Evolutionary conservation across 192 early-diverging fungal species (phyloP), one percentile per base, ranked within the genome.

Genomic region (Entophlyctis luteolus): DNA sequence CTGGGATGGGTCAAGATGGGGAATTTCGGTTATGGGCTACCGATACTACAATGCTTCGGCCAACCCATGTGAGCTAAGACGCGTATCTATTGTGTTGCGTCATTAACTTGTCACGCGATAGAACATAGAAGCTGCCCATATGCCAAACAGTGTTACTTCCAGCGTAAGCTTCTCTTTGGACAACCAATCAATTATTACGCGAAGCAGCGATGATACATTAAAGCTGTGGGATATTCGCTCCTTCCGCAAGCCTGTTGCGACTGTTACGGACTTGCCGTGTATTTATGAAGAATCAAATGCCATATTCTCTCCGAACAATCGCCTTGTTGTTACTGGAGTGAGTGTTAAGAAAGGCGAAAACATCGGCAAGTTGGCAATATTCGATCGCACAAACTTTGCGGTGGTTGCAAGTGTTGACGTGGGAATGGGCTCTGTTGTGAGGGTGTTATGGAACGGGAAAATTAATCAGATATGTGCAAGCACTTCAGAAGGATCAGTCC

Each of bases 151-250:
- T 0, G 86, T 89, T 20, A 90, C 87, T 0, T 87, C 89, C 2
- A 86, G 83, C 12, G 77, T 93, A 16, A 67, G 75, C 22, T 90
- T 92, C 60, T 88, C 92, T 2, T 68, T 81, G 28, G 81, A 89
- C 55, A 82, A 81, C n/a, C 71, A 66, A 16, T 73, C 80, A 4
- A 58, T 98, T 39, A 81, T 91, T 2, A 89, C 91, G 1, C 81
- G 95, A 28, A 87, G 89, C 50, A 87, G 86, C 36, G 91, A 94
- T 72, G 90, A 91, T 57, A 89, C 89, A 3, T 86, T 98, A 27
- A 95, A 95, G 79, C 87, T 96, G 27, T 98, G 96, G 96, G 96
- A 98, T 65, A 49, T 90, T 18, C 83, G 96, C 27, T 85, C 90
- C 31, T 77, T 88, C 55, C 86, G 83, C 39, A 76, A 76, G 27